phyloP scores from a whole-genome alignment of 768 basidiomycete genomes.

The Naganishia vishniacii region DNA sequence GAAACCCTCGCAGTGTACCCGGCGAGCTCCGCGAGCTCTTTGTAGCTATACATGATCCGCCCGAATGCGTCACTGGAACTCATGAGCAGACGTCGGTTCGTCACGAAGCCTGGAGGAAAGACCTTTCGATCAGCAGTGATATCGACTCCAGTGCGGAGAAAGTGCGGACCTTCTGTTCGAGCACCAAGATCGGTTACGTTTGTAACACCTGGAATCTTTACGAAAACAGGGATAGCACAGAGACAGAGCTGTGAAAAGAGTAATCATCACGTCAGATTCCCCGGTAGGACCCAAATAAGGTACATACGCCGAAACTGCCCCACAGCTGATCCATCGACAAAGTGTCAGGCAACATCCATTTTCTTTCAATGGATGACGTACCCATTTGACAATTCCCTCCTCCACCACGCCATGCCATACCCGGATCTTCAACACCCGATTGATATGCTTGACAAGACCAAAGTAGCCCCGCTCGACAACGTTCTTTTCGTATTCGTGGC shows the following conservation, averaged over 20 bases:
- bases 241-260: constrained; percentile 59
- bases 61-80: constrained; percentile 89
- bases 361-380: not conserved
- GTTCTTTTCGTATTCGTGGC: constrained; percentile 84
- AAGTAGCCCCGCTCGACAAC: constrained; percentile 84
- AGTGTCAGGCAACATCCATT: no score
- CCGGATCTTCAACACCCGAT: constrained; percentile 66
- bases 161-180: constrained; percentile 71
- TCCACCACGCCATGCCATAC: constrained; percentile 90
- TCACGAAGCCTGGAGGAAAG: constrained; percentile 70
- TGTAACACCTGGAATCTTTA: constrained; percentile 68
- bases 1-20: constrained; percentile 92
- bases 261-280: not conserved
- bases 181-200: constrained; percentile 65
- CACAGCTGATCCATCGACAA: constrained; percentile 54
- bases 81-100: constrained; percentile 81
- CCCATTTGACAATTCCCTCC: constrained; percentile 86
- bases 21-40: constrained; percentile 89
- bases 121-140: not conserved
- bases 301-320: constrained; percentile 81
- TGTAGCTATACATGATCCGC: constrained; percentile 94
- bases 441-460: constrained; percentile 76
- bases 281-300: no score
- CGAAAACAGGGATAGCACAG: constrained; percentile 90
- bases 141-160: not conserved